Percentiles rank a stretch among this genome's conserved stretches.
Evolutionary conservation across 352 stramenopile species (phyloP).

Genomic region (Globisporangium abappressorium): DNA sequence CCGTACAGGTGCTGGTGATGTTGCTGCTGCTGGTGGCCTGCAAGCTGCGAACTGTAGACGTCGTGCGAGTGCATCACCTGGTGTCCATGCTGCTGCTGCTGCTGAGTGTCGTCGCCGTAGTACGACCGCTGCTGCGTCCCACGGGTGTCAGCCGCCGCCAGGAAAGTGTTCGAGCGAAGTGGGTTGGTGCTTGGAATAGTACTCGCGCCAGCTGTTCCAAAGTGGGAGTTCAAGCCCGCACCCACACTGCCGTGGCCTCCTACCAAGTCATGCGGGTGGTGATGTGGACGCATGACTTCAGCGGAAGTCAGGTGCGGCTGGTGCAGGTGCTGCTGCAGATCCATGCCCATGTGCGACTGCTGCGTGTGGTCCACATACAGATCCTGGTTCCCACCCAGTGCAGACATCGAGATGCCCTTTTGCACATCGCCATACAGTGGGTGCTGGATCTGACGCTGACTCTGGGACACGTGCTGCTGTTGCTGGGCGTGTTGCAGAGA

Average conservation of each 20-base stretch:
- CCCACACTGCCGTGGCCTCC: conserved; percentile 11
- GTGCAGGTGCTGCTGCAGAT: conserved; percentile 38
- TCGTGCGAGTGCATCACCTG: conserved; percentile 44
- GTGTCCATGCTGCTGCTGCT: conserved; percentile 24
- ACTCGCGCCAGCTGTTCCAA: conserved; percentile 5
- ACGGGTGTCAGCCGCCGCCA: conserved; percentile 12
- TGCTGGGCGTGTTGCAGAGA: conserved; percentile 13
- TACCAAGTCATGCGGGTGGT: conserved; percentile 20
- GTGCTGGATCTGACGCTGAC: conserved; percentile 37
- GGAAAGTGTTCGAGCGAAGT: conserved; percentile 16
- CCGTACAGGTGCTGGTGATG: conserved; percentile 34
- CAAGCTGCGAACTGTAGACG: conserved; percentile 45
- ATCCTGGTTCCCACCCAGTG: conserved; percentile 36
- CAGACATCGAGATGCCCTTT: conserved; percentile 49
- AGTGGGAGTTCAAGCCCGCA: conserved; percentile 12
- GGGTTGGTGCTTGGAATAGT: conserved; percentile 7
- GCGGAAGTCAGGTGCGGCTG: conserved; percentile 12
- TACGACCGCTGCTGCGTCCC: conserved; percentile 26
- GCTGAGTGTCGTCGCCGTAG: conserved; percentile 35
- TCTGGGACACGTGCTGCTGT: conserved; percentile 35
- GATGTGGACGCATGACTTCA: conserved; percentile 46
- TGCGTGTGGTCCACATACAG: conserved; percentile 41
- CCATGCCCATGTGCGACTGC: conserved; percentile 51
- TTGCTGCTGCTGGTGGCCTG: conserved; percentile 35
- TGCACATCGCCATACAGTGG: conserved; percentile 53